These are phyloP conservation scores for Trichoderma parareesei DNA, from an alignment of 495 filamentous ascomycete species.

Conservation along the genomic window DNA sequence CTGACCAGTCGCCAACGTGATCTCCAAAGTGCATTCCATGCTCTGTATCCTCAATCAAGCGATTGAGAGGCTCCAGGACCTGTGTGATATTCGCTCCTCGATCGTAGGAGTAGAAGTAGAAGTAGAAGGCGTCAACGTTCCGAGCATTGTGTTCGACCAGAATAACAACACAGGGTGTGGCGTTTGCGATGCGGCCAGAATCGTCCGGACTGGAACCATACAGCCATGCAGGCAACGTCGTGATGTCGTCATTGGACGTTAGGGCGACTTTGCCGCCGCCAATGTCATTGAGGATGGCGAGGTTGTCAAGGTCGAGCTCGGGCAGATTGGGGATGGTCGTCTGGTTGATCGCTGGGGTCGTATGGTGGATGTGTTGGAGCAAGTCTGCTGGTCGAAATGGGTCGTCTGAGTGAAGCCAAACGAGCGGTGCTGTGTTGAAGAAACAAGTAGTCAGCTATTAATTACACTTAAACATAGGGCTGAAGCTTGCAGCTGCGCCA, in stretches of 20 bases:
- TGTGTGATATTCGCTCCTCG: conserved; percentile 13
- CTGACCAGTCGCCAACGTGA: conserved; percentile 14
- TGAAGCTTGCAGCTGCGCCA: neutral
- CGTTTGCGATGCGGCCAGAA: conserved; percentile 18
- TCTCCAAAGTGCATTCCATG: conserved; percentile 15
- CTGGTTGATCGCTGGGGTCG: conserved; percentile 8
- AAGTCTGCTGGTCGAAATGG: conserved; percentile 12
- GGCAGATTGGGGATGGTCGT: conserved; percentile 3
- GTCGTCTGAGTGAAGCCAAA: conserved; percentile 14
- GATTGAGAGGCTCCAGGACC: conserved; percentile 6
- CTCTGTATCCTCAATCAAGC: conserved; percentile 13
- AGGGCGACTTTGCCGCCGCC: conserved; percentile 17
- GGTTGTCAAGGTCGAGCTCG: conserved; percentile 15
- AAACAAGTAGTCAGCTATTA: neutral
- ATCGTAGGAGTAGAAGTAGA: conserved; percentile 15
- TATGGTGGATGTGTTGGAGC: conserved; percentile 12
- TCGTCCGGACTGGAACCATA: conserved; percentile 21
- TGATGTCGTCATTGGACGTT: conserved; percentile 23
- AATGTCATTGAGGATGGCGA: conserved; percentile 16
- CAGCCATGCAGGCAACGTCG: conserved; percentile 19
- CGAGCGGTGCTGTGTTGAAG: conserved; percentile 12
- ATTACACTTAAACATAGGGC: neutral
- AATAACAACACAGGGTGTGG: conserved; percentile 20
- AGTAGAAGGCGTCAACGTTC: conserved; percentile 14
- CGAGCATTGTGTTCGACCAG: conserved; percentile 14